Evolutionary conservation across 805 yeast species (phyloP), one percentile per base, ranked within the genome.

Genomic region (Candida manassasensis): DNA sequence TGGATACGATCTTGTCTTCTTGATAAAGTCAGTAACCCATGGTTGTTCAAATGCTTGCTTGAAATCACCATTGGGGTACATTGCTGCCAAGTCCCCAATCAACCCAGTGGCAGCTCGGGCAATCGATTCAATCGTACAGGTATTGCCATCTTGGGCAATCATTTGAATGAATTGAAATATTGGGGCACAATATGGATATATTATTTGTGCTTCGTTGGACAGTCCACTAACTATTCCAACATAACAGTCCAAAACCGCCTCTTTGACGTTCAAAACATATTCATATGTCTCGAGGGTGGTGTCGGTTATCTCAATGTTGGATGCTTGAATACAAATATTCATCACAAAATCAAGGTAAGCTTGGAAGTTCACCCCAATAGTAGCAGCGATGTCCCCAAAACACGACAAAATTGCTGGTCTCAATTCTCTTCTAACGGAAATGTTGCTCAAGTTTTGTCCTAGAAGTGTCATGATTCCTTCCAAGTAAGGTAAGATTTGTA

Each of bases 191-290:
- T 75, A 85, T 29, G 81, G 82, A 44, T 57, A 69, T 30, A 93
- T 59, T 25, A 77, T 72, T 26, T 75, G 75, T 12, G 96, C 87
- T 13, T 68, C 61, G 36, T 75, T 81, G 41, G 77, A 79, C 50
- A 86, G 61, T n/a, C 97, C 97, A 33, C 94, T 88, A 39, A 90
- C 87, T 33, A 93, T 81, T 42, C 98, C 98, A 22, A 89, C 95
- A 55, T 87, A 93, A 25, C 96, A 88, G 59, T 93, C 97, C 48
- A 93, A 70, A n/a, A 89, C 90, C 4, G 97, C 72, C 61, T 87
- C 96, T 47, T 81, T 79, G 31, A 93, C 77, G 32, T 68, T 71
- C 41, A 76, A 63, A 21, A 81, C 73, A 50, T 86, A 86, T 42
- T 89, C 96, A 38, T 79, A 68, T 13, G 87, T 75, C 42, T 93